phyloP scores from a whole-genome alignment of 257 asterid genomes.

The Fraxinus excelsior region DNA sequence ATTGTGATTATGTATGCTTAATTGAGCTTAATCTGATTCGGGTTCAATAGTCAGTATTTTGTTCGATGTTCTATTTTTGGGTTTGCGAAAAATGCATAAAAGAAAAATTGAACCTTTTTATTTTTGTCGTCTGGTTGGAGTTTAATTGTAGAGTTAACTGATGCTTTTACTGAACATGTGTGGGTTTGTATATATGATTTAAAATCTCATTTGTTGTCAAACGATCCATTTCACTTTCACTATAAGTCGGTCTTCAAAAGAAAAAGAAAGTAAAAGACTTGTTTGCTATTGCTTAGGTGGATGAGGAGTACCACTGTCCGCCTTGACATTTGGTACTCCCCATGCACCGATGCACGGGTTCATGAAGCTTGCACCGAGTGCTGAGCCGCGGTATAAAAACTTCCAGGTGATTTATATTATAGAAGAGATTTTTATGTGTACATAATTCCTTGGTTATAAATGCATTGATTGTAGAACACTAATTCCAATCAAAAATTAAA shows the following conservation, averaged over 20 bases:
- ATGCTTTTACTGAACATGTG: neutral
- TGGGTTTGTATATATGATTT: neutral
- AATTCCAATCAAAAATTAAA: neutral
- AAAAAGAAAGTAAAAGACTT: neutral
- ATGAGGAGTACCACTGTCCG: neutral
- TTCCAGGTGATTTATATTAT: neutral
- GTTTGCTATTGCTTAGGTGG: neutral
- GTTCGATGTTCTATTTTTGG: neutral
- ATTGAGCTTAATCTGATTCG: neutral
- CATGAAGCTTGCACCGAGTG: neutral
- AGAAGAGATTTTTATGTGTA: neutral
- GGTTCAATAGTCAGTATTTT: neutral
- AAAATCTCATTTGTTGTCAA: neutral
- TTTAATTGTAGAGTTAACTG: neutral
- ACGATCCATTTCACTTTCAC: neutral
- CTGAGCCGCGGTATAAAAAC: neutral
- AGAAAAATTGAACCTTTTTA: neutral
- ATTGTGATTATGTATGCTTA: neutral
- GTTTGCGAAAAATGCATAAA: neutral
- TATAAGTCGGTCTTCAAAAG: neutral
- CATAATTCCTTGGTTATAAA: neutral
- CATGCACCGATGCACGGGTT: neutral
- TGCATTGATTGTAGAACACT: neutral
- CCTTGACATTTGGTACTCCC: neutral
- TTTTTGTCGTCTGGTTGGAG: neutral